Conservation (phyloP, 2,329 filamentous ascomycete genomes). For the Exophiala lecanii-corni region DNA sequence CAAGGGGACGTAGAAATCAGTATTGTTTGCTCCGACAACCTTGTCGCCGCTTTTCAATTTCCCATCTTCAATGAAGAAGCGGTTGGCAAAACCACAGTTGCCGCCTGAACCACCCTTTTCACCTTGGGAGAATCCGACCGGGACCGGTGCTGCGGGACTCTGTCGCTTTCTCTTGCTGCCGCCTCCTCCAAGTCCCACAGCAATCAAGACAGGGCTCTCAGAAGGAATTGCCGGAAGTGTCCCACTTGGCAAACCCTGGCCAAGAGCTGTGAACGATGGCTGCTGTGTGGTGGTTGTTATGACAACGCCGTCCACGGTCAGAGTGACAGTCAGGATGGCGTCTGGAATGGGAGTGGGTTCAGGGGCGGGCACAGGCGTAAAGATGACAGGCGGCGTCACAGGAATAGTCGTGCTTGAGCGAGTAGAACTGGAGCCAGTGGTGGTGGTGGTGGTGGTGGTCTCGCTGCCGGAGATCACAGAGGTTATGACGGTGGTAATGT, state of each 20-base stretch:
- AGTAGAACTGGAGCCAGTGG: constrained; percentile 3
- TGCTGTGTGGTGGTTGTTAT: constrained; percentile 12
- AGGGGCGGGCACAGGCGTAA: constrained; percentile 13
- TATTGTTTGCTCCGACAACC: constrained; percentile 19
- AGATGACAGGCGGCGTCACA: constrained; percentile 7
- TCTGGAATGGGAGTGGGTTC: constrained; percentile 9
- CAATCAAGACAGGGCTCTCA: constrained; percentile 14
- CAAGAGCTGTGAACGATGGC: constrained; percentile 12
- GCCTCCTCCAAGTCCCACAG: constrained; percentile 7
- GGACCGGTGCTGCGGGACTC: neutral
- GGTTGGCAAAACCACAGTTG: constrained; percentile 17
- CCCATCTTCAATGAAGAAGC: constrained; percentile 16
- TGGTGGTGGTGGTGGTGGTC: constrained; percentile 1
- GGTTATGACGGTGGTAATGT: constrained; percentile 22
- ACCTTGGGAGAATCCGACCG: constrained; percentile 9
- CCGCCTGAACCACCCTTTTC: constrained; percentile 10
- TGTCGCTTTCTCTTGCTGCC: constrained; percentile 17
- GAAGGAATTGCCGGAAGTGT: constrained; percentile 15
- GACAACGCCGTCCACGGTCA: constrained; percentile 15
- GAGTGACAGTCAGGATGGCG: constrained; percentile 7
- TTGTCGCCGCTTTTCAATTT: constrained; percentile 12
- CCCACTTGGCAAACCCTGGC: constrained; percentile 20
- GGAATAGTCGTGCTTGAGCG: constrained; percentile 2
- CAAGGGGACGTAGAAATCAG: constrained; percentile 13
- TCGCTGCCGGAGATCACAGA: constrained; percentile 10